Evolutionary conservation across 202 grass and related monocot genomes (phyloP), one percentile per base, ranked within the genome.

Genomic region (Zoysia matrella): DNA sequence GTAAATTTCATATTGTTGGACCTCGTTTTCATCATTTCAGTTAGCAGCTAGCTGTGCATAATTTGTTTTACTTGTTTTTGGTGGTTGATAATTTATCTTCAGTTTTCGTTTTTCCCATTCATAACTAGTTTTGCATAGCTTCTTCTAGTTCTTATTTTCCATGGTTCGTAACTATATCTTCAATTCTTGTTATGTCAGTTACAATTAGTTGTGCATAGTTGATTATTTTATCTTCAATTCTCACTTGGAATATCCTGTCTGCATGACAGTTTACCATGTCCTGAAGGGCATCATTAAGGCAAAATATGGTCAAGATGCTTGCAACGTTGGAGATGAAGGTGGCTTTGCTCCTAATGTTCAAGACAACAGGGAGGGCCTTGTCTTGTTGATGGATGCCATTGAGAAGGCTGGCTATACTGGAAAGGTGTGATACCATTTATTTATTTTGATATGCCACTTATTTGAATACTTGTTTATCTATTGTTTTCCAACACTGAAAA

Each of bases 321-420:
- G 95, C 91, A 98, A 98, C 65, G 92, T 95, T 39, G 95, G 95
- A 87, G 95, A 93, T 81, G 92, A 95, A 91, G 90, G 92, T 65
- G 95, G 95, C 57, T 98, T 98, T 88, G 95, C 95, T 88, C 95
- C 95, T 78, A 98, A 98, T 75, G 92, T 98, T 85, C 95, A 98
- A 83, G 95, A 98, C 74, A 93, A 95, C 80, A 93, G 90, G 83
- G 95, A 98, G 82, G 95, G 95, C 7, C 90, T 98, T 74, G 87
- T 98, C 68, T 90, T 98, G 70, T 90, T 98, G 79, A 98, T 98
- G 88, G 90, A 93, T 90, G 95, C 95, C 18, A 92, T 95, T 85
- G 92, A 95, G 57, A 98, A 95, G 86, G 90, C 92, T 79, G 92
- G 92, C 71, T 95, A 95, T 84, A 90, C 90, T 65, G 95, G 92